Conservation (phyloP, 805 yeast species). For the Millerozyma acaciae region DNA sequence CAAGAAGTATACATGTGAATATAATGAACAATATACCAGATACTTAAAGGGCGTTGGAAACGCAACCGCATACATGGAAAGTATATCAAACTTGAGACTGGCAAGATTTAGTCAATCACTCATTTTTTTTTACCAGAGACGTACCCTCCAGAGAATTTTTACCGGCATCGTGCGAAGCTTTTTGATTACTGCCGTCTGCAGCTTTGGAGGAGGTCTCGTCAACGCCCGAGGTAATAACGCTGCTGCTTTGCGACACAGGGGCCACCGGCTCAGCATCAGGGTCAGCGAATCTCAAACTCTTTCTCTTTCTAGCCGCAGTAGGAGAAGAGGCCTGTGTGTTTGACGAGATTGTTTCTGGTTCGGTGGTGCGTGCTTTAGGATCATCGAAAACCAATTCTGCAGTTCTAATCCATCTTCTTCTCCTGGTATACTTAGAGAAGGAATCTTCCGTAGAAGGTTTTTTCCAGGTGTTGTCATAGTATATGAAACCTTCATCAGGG, state of each 20-base stretch:
- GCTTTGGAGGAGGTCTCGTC: no score
- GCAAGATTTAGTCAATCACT: neutral
- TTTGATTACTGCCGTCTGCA: no score
- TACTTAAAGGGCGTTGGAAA: neutral
- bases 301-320: conserved; percentile 23
- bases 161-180: no score
- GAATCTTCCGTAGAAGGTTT: conserved; percentile 84
- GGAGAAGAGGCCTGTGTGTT: conserved; percentile 6
- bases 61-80: neutral
- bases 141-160: neutral
- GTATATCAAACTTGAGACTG: neutral
- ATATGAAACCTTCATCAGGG: conserved; percentile 80
- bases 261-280: conserved; percentile 15
- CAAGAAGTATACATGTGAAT: neutral
- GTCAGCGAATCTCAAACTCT: conserved; percentile 43
- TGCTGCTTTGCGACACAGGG: no score
- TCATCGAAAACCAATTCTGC: conserved; percentile 66
- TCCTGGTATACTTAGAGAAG: conserved; percentile 84
- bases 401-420: conserved; percentile 94
- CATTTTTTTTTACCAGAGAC: conserved; percentile 1
- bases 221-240: no score
- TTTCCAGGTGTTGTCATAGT: conserved; percentile 92
- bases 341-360: neutral
- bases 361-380: neutral
- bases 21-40: neutral